Percentiles rank a stretch among this genome's conserved stretches.
Conservation (phyloP, 208 protist species). For the Acanthamoeba pearcei region DNA sequence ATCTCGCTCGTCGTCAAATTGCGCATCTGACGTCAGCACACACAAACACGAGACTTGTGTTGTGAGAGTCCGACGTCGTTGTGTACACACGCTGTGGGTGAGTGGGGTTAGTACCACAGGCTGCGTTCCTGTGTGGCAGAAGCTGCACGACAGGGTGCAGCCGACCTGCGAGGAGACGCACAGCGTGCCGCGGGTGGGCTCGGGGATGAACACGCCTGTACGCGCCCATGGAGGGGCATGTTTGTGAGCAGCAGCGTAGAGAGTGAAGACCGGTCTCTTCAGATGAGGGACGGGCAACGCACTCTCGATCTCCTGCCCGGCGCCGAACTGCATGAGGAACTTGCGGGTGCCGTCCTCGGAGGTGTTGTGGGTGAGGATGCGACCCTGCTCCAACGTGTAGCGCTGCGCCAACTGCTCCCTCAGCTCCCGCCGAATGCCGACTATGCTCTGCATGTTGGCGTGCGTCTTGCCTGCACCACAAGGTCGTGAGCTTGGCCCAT, state of each 20-base stretch:
- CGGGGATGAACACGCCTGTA: slow-evolving; percentile 48
- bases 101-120: background rate
- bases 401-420: background rate
- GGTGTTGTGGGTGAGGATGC: background rate
- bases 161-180: slow-evolving; percentile 52
- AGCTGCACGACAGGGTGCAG: slow-evolving; percentile 49
- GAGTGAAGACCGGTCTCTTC: background rate
- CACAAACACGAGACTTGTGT: too few species aligned
- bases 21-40: background rate
- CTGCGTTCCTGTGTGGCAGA: slow-evolving; percentile 52
- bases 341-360: slow-evolving; percentile 61
- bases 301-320: slow-evolving; percentile 38
- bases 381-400: background rate
- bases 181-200: background rate
- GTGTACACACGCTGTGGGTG: background rate
- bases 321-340: slow-evolving; percentile 43
- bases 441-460: background rate
- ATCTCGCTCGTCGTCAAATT: background rate
- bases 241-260: background rate
- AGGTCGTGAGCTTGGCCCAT: background rate
- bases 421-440: background rate
- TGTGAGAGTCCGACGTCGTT: background rate
- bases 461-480: background rate
- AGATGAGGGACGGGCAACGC: background rate
- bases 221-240: background rate